These are phyloP conservation scores for Picocystis sp. DNA, from an alignment of 163 green algal genomes.

Conservation along the genomic window DNA sequence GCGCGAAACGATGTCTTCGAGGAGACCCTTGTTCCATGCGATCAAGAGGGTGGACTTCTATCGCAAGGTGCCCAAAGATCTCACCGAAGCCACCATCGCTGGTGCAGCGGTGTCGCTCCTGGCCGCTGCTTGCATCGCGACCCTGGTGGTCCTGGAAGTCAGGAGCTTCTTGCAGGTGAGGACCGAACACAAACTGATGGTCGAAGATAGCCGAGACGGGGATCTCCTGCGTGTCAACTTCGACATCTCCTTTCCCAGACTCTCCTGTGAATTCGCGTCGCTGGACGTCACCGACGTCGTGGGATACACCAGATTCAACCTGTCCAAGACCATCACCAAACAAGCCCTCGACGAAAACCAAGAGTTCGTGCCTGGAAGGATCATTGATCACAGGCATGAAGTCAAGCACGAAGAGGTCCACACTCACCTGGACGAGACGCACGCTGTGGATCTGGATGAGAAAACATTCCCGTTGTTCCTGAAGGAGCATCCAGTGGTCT, in stretches of 20 bases:
- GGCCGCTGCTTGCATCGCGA: background rate
- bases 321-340: background rate
- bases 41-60: slow-evolving; percentile 20
- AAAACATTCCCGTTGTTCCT: background rate
- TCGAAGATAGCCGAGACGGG: background rate
- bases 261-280: background rate
- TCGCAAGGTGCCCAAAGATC: slow-evolving; percentile 18
- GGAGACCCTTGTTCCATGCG: background rate
- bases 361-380: background rate
- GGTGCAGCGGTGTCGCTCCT: slow-evolving; percentile 10
- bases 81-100: slow-evolving; percentile 14
- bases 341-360: background rate
- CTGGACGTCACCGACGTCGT: slow-evolving; percentile 2
- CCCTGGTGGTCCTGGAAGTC: no score
- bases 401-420: background rate
- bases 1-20: no score
- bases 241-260: background rate
- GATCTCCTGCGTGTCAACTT: slow-evolving; percentile 2
- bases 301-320: background rate
- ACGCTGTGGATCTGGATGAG: background rate
- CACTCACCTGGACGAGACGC: background rate
- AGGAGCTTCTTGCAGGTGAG: no score
- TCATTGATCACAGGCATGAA: background rate
- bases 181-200: no score
- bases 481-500: slow-evolving; percentile 16